These are phyloP conservation scores for Wickerhamomyces alni DNA, from an alignment of 805 yeast species.

Conservation along the genomic window DNA sequence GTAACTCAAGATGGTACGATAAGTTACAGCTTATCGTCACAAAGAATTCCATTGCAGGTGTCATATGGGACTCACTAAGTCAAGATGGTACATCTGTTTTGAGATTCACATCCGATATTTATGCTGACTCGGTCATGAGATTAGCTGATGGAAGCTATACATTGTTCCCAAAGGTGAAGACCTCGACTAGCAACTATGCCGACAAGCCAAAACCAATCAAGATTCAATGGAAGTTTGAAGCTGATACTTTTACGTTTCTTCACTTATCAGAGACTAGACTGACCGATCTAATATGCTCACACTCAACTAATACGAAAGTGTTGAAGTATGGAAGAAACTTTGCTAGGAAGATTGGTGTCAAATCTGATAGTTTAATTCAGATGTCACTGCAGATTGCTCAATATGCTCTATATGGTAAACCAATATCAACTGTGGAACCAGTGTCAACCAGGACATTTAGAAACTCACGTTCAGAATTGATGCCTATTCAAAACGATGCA, in stretches of 20 bases:
- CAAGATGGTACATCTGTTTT: conserved; percentile 91
- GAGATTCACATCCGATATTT: conserved; percentile 82
- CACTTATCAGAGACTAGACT: conserved; percentile 86
- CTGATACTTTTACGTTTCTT: conserved; percentile 36
- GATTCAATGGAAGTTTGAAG: conserved; percentile 31
- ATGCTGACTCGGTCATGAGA: conserved; percentile 81
- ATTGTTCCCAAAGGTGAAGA: conserved; percentile 31
- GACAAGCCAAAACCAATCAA: conserved; percentile 18
- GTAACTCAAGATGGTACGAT: conserved; percentile 93
- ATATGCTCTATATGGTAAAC: conserved; percentile 84
- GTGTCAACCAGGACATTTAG: conserved; percentile 69
- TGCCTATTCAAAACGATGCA: conserved; percentile 55
- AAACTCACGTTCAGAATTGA: conserved; percentile 64
- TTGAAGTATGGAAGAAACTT: conserved; percentile 73
- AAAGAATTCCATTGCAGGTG: conserved; percentile 76
- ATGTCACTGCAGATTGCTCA: conserved; percentile 88
- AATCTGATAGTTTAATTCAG: conserved; percentile 88
- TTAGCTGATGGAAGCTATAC: conserved; percentile 65
- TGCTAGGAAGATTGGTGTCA: conserved; percentile 72
- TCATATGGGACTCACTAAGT: conserved; percentile 86
- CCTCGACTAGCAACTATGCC: conserved; percentile 6
- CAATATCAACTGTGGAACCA: conserved; percentile 86
- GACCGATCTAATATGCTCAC: conserved; percentile 73
- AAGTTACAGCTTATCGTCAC: conserved; percentile 73
- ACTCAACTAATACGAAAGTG: conserved; percentile 72